Conservation (phyloP, 2,329 filamentous ascomycete species). For the Rhynchosporium graminicola region DNA sequence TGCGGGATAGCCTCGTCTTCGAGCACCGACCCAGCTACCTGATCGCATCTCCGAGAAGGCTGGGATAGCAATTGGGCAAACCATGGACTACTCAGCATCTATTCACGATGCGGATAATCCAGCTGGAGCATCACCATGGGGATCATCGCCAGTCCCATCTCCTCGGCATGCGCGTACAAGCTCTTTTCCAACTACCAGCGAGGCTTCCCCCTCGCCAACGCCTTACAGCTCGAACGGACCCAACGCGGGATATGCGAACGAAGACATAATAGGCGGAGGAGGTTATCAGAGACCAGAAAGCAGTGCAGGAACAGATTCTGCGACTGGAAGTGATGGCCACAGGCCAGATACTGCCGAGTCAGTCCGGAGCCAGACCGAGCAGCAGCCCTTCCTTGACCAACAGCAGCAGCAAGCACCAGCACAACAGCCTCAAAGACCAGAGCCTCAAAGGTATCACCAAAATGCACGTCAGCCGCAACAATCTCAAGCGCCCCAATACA, state of each 20-base stretch:
- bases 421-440: constrained; percentile 38
- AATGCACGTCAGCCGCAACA: constrained; percentile 42
- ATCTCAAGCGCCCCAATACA: constrained; percentile 67
- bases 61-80: constrained; percentile 15
- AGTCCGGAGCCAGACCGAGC: constrained; percentile 31
- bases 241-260: constrained; percentile 32
- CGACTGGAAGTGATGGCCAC: constrained; percentile 34
- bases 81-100: constrained; percentile 67
- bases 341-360: constrained; percentile 39
- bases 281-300: constrained; percentile 35
- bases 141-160: constrained; percentile 39
- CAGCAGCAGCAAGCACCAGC: constrained; percentile 25
- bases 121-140: constrained; percentile 63
- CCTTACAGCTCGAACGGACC: constrained; percentile 32
- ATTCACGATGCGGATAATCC: constrained; percentile 59
- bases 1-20: constrained; percentile 20
- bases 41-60: constrained; percentile 5
- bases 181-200: constrained; percentile 33
- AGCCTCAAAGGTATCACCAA: constrained; percentile 40
- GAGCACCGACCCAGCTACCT: constrained; percentile 7
- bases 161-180: constrained; percentile 37
- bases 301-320: constrained; percentile 33
- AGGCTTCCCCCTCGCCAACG: constrained; percentile 36
- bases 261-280: constrained; percentile 33
- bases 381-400: constrained; percentile 39